Conservation (phyloP, 1,139 yeast species). For the Pichia sp. region DNA sequence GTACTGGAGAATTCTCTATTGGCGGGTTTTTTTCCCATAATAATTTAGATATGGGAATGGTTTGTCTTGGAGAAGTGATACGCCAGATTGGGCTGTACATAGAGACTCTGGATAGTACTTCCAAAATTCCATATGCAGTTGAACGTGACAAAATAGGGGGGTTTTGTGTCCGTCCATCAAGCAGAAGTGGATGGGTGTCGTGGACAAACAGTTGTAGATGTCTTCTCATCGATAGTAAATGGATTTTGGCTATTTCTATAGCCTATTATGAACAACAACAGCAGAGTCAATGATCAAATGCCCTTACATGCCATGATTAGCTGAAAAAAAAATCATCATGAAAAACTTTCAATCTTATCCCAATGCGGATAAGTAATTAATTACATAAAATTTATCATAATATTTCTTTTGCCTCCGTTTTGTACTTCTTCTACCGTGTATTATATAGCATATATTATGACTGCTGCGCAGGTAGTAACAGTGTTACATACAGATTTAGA, state of each 20-base stretch:
- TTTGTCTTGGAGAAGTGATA: conserved; percentile 61
- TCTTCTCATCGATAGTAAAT: conserved; percentile 50
- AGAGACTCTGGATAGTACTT: conserved; percentile 42
- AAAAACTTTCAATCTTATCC: background rate
- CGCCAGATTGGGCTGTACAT: conserved; percentile 50
- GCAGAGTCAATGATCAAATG: conserved; percentile 4
- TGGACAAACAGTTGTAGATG: conserved; percentile 92
- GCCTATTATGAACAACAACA: conserved; percentile 16
- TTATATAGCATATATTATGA: background rate
- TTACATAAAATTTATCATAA: background rate
- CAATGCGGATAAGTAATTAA: background rate
- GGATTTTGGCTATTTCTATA: conserved; percentile 33
- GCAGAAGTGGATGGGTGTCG: conserved; percentile 57
- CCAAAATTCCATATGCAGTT: conserved; percentile 66
- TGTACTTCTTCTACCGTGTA: background rate
- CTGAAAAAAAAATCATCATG: background rate
- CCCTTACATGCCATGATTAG: background rate
- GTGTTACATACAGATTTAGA: background rate
- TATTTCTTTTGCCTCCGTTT: background rate
- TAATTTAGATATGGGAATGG: conserved; percentile 70
- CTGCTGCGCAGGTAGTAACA: conserved; percentile 8
- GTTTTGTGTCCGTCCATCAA: conserved; percentile 62
- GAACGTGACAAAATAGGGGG: conserved; percentile 69
- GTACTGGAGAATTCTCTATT: conserved; percentile 54
- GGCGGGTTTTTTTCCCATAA: conserved; percentile 66